Percentiles rank a stretch among this genome's conserved stretches.
Conservation (phyloP, 805 yeast genomes). For the Ogataea haglerorum region DNA sequence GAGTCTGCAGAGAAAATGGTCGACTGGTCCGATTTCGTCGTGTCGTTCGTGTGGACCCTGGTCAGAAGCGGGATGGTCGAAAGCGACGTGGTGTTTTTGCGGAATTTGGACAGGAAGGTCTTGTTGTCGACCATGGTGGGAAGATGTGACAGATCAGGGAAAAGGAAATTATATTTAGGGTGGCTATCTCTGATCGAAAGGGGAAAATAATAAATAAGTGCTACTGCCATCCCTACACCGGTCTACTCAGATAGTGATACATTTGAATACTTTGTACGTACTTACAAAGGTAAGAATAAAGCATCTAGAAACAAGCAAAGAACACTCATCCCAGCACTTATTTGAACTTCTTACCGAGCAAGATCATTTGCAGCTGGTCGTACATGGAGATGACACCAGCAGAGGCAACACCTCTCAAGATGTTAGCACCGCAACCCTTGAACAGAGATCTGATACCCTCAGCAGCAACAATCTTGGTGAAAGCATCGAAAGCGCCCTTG, state of each 20-base stretch:
- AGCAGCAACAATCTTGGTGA: conserved; percentile 87
- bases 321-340: conserved; percentile 30
- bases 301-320: conserved; percentile 11
- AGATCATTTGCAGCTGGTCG: conserved; percentile 92
- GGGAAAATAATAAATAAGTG: conserved; percentile 8
- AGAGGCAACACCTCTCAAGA: conserved; percentile 99
- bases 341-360: conserved; percentile 95
- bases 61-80: conserved; percentile 10
- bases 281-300: conserved; percentile 8
- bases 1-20: conserved; percentile 17
- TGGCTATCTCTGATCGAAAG: conserved; percentile 3
- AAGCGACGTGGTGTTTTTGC: conserved; percentile 12
- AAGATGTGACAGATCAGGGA: conserved; percentile 3
- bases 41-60: conserved; percentile 15
- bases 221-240: conserved; percentile 1
- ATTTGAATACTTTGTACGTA: conserved; percentile 12
- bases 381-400: conserved; percentile 98
- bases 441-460: conserved; percentile 91
- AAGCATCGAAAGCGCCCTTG: conserved; percentile 92
- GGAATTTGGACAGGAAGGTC: conserved; percentile 17
- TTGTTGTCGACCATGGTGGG: conserved; percentile 6
- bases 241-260: conserved; percentile 4
- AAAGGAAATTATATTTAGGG: not conserved
- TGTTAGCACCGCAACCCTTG: conserved; percentile 99
- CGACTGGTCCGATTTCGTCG: conserved; percentile 17